Evolutionary conservation across 1,284 basidiomycete species (phyloP), one percentile per base, ranked within the genome.

Genomic region (Rhodotorula sp.): DNA sequence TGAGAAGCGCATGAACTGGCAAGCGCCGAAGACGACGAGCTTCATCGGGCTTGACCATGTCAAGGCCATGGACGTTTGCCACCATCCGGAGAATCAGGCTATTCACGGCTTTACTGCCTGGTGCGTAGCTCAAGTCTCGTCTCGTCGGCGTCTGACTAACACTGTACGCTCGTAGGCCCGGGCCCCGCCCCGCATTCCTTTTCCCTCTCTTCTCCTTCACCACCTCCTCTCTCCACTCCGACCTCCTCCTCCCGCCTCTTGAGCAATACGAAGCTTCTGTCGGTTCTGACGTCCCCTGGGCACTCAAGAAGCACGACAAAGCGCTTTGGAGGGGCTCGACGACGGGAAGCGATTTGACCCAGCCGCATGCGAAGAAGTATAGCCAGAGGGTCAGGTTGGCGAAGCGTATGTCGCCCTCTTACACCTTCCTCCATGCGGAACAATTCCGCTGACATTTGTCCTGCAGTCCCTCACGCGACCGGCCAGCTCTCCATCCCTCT

Each of bases 281-380:
- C 28, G 75, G 72, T 11, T 63, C 55, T 48, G 70, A 73, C 61
- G 68, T 44, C 78, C 77, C 67, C 6, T 83, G 82, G 82, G 77
- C 79, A 76, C 73, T 77, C 47, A 76, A 81, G 50, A 80, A 80
- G 68, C 67, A 70, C 28, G 68, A 78, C 64, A 80, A 80, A 69
- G 75, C 77, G 2, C 77, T 77, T 3, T 78, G 77, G 81, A 77
- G 82, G 48, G 82, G 82, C 2, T 78, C 81, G 28, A 78, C 81
- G 4, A 82, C 81, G 1, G 82, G 82, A 28, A 67, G 77, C 34
- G 68, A 72, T 40, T 34, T 72, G 26, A 65, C 60, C 10, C 44
- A 51, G 9, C 31, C 60, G 10, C 65, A 66, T 26, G 69, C 69
- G 46, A 65, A 68, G 26, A 68, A 70, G 44, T 63, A 65, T 48